A percentile compares a stretch with the other conserved stretches of the same genome.
phyloP scores from a whole-genome alignment of 495 filamentous ascomycete genomes.

The Penicillium cinerascens region DNA sequence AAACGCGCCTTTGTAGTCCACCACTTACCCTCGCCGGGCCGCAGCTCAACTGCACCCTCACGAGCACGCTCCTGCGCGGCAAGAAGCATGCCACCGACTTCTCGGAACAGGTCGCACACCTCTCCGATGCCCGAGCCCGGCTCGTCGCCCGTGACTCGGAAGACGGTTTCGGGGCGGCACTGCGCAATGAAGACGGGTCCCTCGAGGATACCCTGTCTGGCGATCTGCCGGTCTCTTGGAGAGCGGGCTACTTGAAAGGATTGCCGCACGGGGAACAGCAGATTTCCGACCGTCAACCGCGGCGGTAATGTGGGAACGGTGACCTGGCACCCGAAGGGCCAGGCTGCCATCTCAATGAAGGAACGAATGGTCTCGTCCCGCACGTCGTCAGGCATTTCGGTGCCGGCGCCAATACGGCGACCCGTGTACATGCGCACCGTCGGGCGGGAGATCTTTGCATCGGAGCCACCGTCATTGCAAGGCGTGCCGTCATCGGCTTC shows the following conservation, averaged over 20 bases:
- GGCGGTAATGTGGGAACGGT: constrained; percentile 59
- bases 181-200: constrained; percentile 62
- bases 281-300: constrained; percentile 52
- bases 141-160: constrained; percentile 36
- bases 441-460: constrained; percentile 5
- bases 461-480: background rate
- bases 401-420: constrained; percentile 58
- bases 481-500: background rate
- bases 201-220: constrained; percentile 69
- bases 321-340: constrained; percentile 75
- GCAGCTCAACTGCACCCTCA: constrained; percentile 61
- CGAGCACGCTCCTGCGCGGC: constrained; percentile 80
- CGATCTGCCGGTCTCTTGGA: constrained; percentile 63
- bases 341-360: constrained; percentile 75
- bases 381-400: constrained; percentile 71
- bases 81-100: constrained; percentile 69
- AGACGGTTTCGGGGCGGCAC: constrained; percentile 57
- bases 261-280: constrained; percentile 52
- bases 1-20: constrained; percentile 73
- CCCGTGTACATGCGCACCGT: constrained; percentile 41
- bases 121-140: constrained; percentile 51
- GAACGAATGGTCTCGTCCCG: constrained; percentile 66
- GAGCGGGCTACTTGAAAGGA: constrained; percentile 61
- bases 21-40: constrained; percentile 74
- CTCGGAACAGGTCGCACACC: constrained; percentile 65